Conservation (phyloP, 768 basidiomycete genomes). For the Lentinula sp. region DNA sequence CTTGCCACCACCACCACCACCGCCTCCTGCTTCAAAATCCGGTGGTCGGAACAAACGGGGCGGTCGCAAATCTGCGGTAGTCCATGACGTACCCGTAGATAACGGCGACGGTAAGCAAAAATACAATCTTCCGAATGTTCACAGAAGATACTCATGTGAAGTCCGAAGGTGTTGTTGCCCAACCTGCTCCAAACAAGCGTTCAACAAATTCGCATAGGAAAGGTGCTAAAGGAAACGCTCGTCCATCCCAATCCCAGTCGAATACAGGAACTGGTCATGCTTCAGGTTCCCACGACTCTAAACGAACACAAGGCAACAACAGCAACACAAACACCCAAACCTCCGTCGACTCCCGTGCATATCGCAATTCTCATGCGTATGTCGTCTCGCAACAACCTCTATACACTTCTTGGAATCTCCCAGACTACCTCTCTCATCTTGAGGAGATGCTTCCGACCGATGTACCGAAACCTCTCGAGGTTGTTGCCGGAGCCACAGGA, state of each 20-base stretch:
- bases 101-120: slow-evolving; percentile 31
- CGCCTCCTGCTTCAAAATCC: slow-evolving; percentile 21
- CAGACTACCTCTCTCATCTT: slow-evolving; percentile 89
- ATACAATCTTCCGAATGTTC: neutral
- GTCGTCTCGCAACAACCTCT: slow-evolving; percentile 74
- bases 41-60: slow-evolving; percentile 37
- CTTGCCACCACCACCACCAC: slow-evolving; percentile 22
- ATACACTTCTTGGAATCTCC: slow-evolving; percentile 84
- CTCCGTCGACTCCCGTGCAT: slow-evolving; percentile 49
- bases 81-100: slow-evolving; percentile 24
- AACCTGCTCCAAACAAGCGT: slow-evolving; percentile 25
- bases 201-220: slow-evolving; percentile 33
- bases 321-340: slow-evolving; percentile 30
- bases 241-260: slow-evolving; percentile 20
- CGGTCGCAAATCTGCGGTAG: slow-evolving; percentile 31
- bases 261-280: slow-evolving; percentile 32
- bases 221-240: slow-evolving; percentile 37
- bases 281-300: slow-evolving; percentile 24
- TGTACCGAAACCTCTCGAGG: slow-evolving; percentile 67
- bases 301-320: slow-evolving; percentile 40
- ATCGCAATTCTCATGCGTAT: slow-evolving; percentile 76
- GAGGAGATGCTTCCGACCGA: slow-evolving; percentile 77
- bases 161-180: slow-evolving; percentile 11
- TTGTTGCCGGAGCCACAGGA: slow-evolving; percentile 43
- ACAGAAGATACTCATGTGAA: slow-evolving; percentile 13